Percentiles rank a stretch among this genome's conserved stretches.
Conservation (phyloP, 83 land plant species). For the Picea abies region DNA sequence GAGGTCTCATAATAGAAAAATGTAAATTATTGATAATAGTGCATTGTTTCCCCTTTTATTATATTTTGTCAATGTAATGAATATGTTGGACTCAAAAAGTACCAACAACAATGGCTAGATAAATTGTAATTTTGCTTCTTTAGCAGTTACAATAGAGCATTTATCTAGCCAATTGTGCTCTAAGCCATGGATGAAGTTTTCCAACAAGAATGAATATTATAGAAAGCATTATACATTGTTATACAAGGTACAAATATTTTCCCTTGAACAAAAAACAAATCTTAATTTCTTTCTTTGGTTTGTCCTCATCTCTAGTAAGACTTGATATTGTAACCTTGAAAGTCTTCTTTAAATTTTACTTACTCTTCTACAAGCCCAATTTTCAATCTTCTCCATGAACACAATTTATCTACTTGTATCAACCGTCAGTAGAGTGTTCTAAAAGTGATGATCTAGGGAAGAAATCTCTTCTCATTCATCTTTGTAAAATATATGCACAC, state of each 20-base stretch:
- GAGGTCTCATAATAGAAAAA: too few relatives aligned
- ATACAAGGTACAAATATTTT: not conserved
- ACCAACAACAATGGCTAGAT: too few relatives aligned
- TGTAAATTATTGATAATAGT: too few relatives aligned
- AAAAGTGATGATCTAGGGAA: constrained; percentile 56
- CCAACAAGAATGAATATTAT: too few relatives aligned
- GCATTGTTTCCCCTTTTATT: too few relatives aligned
- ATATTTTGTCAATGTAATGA: too few relatives aligned
- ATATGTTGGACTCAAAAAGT: too few relatives aligned
- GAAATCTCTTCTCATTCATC: constrained; percentile 52
- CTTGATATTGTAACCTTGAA: constrained; percentile 40
- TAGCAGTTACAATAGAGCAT: too few relatives aligned
- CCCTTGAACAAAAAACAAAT: not conserved
- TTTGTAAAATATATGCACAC: constrained; percentile 52
- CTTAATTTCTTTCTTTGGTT: not conserved
- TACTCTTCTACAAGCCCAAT: constrained; percentile 58
- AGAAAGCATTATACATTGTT: too few relatives aligned
- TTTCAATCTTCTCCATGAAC: constrained; percentile 60
- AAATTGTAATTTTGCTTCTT: too few relatives aligned
- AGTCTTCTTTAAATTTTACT: constrained; percentile 42
- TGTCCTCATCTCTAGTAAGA: constrained; percentile 48
- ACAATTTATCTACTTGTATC: constrained; percentile 27
- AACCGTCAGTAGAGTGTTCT: constrained; percentile 49
- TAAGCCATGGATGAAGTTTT: too few relatives aligned
- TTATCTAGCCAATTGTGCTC: too few relatives aligned